These are phyloP conservation scores for Backusella tuberculispora DNA, from an alignment of 192 early-diverging fungal genomes.

Conservation along the genomic window DNA sequence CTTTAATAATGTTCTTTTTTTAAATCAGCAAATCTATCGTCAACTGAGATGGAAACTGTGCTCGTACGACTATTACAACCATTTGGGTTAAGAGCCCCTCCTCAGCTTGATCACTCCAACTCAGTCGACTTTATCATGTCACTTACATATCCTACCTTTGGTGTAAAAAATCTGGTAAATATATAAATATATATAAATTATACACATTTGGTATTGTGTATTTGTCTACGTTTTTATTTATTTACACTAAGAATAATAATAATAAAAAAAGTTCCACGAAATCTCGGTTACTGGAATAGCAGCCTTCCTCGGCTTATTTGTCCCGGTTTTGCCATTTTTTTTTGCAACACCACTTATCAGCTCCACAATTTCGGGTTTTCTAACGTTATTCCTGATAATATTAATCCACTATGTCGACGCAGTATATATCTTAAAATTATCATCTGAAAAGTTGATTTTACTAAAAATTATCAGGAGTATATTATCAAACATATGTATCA, in stretches of 20 bases:
- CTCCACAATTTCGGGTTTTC: not conserved
- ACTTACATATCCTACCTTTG: not conserved
- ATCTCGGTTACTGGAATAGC: not conserved
- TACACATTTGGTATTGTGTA: no score
- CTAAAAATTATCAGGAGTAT: not conserved
- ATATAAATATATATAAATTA: not conserved
- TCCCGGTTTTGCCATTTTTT: not conserved
- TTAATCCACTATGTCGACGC: not conserved
- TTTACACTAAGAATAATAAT: not conserved
- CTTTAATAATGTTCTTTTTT: not conserved
- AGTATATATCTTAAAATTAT: not conserved
- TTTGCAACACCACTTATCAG: not conserved
- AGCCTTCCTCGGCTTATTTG: not conserved
- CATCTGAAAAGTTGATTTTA: not conserved
- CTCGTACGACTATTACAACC: not conserved
- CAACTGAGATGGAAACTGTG: conserved; percentile 6
- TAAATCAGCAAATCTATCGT: not conserved
- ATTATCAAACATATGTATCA: not conserved
- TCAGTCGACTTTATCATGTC: not conserved
- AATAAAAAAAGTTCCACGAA: not conserved
- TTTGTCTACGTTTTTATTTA: no score
- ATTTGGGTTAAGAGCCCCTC: conserved; percentile 9
- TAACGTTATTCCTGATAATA: not conserved
- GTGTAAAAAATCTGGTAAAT: not conserved
- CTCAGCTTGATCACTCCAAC: not conserved